Evolutionary conservation across 768 basidiomycete species (phyloP).

Genomic region (Rubroboletus satanas): DNA sequence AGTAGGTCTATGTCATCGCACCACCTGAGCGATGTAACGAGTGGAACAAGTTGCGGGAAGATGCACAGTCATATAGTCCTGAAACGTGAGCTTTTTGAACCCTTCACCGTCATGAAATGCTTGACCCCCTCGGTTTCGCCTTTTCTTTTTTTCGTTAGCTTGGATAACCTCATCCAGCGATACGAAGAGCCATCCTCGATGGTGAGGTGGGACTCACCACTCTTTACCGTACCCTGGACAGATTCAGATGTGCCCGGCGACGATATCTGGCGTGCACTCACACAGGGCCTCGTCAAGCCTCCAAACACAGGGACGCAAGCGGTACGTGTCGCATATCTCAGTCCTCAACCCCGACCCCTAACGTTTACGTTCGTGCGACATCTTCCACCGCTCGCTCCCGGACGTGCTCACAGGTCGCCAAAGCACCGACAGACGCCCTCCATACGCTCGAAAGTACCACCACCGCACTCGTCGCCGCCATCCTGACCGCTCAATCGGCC

Average conservation of each 20-base stretch:
- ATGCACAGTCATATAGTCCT: slow-evolving; percentile 50
- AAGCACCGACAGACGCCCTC: slow-evolving; percentile 85
- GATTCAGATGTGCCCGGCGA: slow-evolving; percentile 63
- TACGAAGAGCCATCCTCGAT: slow-evolving; percentile 97
- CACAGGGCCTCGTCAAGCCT: slow-evolving; percentile 75
- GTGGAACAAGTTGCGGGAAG: slow-evolving; percentile 62
- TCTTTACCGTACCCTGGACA: slow-evolving; percentile 79
- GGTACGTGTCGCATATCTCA: slow-evolving; percentile 39
- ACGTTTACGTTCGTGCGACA: background rate
- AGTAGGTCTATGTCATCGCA: slow-evolving; percentile 72
- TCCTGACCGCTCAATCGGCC: slow-evolving; percentile 61
- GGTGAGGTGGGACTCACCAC: slow-evolving; percentile 98
- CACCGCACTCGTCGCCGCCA: slow-evolving; percentile 61
- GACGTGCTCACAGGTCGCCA: slow-evolving; percentile 50
- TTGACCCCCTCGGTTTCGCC: background rate
- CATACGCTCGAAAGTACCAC: slow-evolving; percentile 81
- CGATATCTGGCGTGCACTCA: slow-evolving; percentile 78
- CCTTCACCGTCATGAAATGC: background rate
- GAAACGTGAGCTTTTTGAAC: slow-evolving; percentile 54
- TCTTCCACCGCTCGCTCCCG: too few relatives aligned
- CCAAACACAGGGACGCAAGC: slow-evolving; percentile 81
- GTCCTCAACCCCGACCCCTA: background rate
- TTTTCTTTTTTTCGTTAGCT: background rate
- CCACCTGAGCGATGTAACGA: slow-evolving; percentile 70
- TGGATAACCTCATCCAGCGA: slow-evolving; percentile 58